These are phyloP conservation scores for Kuraishia hungarica DNA, from an alignment of 805 yeast species.

Conservation along the genomic window DNA sequence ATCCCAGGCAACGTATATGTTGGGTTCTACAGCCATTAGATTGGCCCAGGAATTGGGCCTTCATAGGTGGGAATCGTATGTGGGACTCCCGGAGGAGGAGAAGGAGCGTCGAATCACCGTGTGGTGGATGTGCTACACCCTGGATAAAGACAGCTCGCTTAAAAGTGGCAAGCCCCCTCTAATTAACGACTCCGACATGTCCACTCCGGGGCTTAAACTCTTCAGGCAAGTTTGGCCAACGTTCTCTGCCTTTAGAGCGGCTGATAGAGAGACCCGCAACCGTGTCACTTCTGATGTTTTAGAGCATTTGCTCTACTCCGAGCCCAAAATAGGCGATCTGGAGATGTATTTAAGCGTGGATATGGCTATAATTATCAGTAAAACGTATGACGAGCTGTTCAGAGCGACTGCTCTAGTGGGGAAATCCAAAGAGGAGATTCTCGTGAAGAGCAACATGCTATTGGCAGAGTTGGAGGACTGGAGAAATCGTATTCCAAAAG, in stretches of 20 bases:
- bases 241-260: background rate
- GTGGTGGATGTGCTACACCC: conserved; percentile 41
- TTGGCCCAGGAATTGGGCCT: conserved; percentile 52
- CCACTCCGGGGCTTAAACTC: conserved; percentile 16
- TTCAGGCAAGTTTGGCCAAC: conserved; percentile 1
- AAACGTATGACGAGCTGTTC: conserved; percentile 17
- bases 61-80: conserved; percentile 37
- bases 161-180: conserved; percentile 42
- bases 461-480: conserved; percentile 19
- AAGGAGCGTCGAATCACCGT: conserved; percentile 27
- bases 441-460: conserved; percentile 7
- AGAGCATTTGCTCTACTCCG: background rate
- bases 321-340: background rate
- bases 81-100: conserved; percentile 28
- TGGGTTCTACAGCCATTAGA: conserved; percentile 38
- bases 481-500: conserved; percentile 17
- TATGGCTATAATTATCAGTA: conserved; percentile 16
- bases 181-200: conserved; percentile 30
- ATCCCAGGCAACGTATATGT: conserved; percentile 31
- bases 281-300: background rate
- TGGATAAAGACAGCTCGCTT: conserved; percentile 36
- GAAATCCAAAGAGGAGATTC: conserved; percentile 10
- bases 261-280: background rate
- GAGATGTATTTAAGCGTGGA: conserved; percentile 10
- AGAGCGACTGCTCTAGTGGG: conserved; percentile 17